Conservation (phyloP, 2,329 filamentous ascomycete genomes). For the Exserohilum turcica region DNA sequence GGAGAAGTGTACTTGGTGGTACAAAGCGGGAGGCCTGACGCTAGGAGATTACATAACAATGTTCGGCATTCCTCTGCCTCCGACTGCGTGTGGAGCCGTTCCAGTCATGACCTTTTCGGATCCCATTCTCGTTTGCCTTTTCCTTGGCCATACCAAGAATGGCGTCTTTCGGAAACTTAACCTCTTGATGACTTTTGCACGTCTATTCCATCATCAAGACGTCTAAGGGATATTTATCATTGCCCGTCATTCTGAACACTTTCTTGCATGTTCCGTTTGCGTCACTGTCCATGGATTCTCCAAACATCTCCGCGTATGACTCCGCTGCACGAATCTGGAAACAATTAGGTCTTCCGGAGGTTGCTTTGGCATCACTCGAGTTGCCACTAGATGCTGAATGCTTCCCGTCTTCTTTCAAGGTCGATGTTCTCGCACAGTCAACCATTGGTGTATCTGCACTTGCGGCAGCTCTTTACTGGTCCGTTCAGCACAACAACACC, state of each 20-base stretch:
- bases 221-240: too few species aligned
- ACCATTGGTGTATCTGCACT: slow-evolving; percentile 59
- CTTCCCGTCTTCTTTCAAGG: slow-evolving; percentile 60
- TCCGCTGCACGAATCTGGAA: slow-evolving; percentile 42
- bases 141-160: too few species aligned
- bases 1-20: not conserved
- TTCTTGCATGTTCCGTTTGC: too few species aligned
- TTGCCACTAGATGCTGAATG: slow-evolving; percentile 31
- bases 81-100: too few species aligned
- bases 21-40: not conserved
- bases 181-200: too few species aligned
- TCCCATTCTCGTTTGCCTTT: too few species aligned
- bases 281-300: slow-evolving; percentile 24
- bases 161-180: too few species aligned
- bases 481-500: slow-evolving; percentile 33
- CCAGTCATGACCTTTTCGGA: too few species aligned
- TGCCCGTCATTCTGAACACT: too few species aligned
- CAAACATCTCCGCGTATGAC: slow-evolving; percentile 28
- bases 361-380: slow-evolving; percentile 29
- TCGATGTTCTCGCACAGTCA: slow-evolving; percentile 59
- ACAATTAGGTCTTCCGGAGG: slow-evolving; percentile 24
- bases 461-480: slow-evolving; percentile 54
- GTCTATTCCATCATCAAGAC: not conserved
- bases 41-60: slow-evolving; percentile 1
- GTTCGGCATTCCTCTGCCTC: not conserved